Base-by-base conservation (phyloP, 495 filamentous ascomycete genomes). In the Aspergillus mulundensis region DNA sequence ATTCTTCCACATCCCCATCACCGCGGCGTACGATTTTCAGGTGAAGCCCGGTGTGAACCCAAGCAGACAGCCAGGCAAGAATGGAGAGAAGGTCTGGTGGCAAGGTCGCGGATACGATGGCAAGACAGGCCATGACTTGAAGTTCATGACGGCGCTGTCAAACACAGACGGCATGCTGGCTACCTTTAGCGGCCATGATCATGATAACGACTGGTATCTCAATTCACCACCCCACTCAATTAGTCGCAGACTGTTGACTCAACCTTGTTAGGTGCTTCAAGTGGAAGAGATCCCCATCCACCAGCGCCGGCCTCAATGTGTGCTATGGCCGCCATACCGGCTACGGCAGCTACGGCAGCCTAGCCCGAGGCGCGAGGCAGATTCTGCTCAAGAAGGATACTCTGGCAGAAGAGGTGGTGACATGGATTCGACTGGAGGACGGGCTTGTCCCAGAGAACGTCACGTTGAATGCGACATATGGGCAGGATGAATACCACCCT, bases 1-100 rank as follows among this genome's bases (percentile, higher is more conserved):
- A 0, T 91, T 91, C 64, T 85, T 86, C 11, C 88, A 90, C 61
- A 90, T 90, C 52, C 88, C 87, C 2, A 72, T 76, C 2, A 76
- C 78, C 47, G 84, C 85, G 0, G 82, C 81, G 52, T 70, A 72
- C 0, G 75, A 69, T 23, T 69, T 83, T 7, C 82, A 87, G 59
- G 57, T 79, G n/a, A 1, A 21, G 1, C 24, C 65, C 11, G 71
- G 76, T 0, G 63, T 79, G 1, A 50, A 70, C 14, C 28, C 61
- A 0, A 61, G 75, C 34, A 67, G 59, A 0, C 75, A 84, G 23
- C 87, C 87, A 0, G 87, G 87, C 1, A 74, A 89, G 54, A 85
- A 90, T 28, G 56, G 39, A 57, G 82, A 84, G 15, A 86, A 89
- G 49, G 48, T 41, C 0, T 61, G 69, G 0, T 58, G 63, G 1